phyloP scores from a whole-genome alignment of 1,139 yeast species.

The Casaregolazyma suthepensis region DNA sequence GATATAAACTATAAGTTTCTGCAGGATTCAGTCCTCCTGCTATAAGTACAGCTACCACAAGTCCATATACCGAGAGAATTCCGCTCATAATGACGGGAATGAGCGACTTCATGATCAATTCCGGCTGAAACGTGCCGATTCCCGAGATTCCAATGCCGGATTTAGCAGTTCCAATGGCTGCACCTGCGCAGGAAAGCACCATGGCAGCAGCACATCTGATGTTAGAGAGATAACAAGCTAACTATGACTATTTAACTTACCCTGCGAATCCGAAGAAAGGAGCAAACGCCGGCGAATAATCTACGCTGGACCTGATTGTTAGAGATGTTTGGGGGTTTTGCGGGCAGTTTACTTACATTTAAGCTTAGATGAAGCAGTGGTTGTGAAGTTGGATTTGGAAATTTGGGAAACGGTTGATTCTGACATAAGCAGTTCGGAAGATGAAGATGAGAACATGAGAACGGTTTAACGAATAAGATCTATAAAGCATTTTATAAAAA shows the following conservation, averaged over 20 bases:
- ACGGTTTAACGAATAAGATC: too few species aligned
- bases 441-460: too few species aligned
- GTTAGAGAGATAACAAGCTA: background rate
- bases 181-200: conserved; percentile 87
- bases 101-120: conserved; percentile 40
- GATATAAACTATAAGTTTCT: conserved; percentile 74
- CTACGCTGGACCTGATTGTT: conserved; percentile 34
- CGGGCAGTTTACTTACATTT: background rate
- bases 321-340: conserved; percentile 1
- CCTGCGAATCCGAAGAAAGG: conserved; percentile 96
- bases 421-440: background rate
- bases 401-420: background rate
- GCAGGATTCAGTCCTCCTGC: conserved; percentile 86
- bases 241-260: conserved; percentile 25
- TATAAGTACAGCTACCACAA: conserved; percentile 90
- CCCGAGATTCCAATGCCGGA: conserved; percentile 99
- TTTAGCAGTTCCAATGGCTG: conserved; percentile 97
- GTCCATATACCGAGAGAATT: conserved; percentile 91
- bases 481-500: too few species aligned
- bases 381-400: background rate
- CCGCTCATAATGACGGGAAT: conserved; percentile 98
- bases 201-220: conserved; percentile 80
- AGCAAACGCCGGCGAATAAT: conserved; percentile 79
- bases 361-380: background rate
- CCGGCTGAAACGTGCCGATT: conserved; percentile 94